Conservation (phyloP, 768 basidiomycete genomes). For the Boletus subparvulus region DNA sequence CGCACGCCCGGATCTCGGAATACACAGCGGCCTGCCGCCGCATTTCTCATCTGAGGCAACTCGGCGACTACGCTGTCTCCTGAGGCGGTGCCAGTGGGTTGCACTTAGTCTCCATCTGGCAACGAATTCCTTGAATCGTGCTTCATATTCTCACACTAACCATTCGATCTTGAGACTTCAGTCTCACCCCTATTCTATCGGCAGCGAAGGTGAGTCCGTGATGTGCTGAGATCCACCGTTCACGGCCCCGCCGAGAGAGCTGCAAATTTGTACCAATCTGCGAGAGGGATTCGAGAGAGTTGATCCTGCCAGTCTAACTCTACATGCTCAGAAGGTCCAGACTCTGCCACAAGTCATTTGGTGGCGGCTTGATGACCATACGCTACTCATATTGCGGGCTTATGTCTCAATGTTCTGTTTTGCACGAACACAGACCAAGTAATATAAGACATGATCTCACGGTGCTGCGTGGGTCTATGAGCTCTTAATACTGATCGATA, state of each 20-base stretch:
- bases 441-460: slow-evolving; percentile 8
- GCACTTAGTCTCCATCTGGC: slow-evolving; percentile 8
- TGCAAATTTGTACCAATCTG: not conserved
- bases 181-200: slow-evolving; percentile 1
- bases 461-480: slow-evolving; percentile 8
- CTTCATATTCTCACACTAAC: slow-evolving; percentile 13
- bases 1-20: slow-evolving; percentile 19
- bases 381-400: slow-evolving; percentile 7
- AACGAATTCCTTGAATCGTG: slow-evolving; percentile 9
- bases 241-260: slow-evolving; percentile 16
- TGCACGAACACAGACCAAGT: not conserved
- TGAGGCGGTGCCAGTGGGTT: slow-evolving; percentile 9
- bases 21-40: slow-evolving; percentile 11
- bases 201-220: slow-evolving; percentile 12
- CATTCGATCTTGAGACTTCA: not conserved
- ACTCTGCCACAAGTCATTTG: slow-evolving; percentile 25
- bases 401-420: not conserved
- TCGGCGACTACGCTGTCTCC: slow-evolving; percentile 12
- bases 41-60: slow-evolving; percentile 10
- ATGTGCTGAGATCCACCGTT: slow-evolving; percentile 6
- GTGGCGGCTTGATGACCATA: slow-evolving; percentile 31
- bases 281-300: not conserved
- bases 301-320: not conserved
- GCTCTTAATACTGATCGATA: slow-evolving; percentile 10
- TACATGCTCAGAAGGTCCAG: slow-evolving; percentile 6